A percentile compares a stretch with the other conserved stretches of the same genome.
Evolutionary conservation across 768 basidiomycete genomes (phyloP).

Genomic region (Xerocomellus intermedius): DNA sequence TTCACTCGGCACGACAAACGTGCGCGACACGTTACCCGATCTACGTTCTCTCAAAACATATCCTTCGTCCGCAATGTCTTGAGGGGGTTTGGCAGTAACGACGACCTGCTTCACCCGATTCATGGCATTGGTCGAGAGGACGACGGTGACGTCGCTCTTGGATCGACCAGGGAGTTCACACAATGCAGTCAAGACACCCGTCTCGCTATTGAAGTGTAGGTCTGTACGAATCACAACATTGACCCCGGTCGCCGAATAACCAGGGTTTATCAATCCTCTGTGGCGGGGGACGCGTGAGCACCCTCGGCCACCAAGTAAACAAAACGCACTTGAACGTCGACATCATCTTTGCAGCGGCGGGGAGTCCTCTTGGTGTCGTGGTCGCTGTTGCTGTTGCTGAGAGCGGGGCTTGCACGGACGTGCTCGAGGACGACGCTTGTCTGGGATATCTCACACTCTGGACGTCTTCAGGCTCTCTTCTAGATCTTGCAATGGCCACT

Average conservation of each 20-base stretch:
- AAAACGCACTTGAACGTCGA: slow-evolving; percentile 24
- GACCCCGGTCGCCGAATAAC: slow-evolving; percentile 15
- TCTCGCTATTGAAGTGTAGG: slow-evolving; percentile 52
- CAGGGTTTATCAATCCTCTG: slow-evolving; percentile 28
- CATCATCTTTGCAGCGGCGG: slow-evolving; percentile 4
- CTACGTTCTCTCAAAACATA: slow-evolving; percentile 55
- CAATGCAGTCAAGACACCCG: slow-evolving; percentile 52
- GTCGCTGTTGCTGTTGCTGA: neutral
- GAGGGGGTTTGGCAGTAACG: slow-evolving; percentile 48
- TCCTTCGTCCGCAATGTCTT: slow-evolving; percentile 38
- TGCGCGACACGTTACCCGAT: slow-evolving; percentile 49
- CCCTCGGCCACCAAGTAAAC: neutral
- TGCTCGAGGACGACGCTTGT: slow-evolving; percentile 14
- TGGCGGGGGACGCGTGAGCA: slow-evolving; percentile 12
- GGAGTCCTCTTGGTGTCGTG: slow-evolving; percentile 1
- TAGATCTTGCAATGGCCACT: slow-evolving; percentile 20
- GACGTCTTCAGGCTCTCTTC: slow-evolving; percentile 29
- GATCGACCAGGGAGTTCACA: slow-evolving; percentile 72
- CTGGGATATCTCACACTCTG: slow-evolving; percentile 31
- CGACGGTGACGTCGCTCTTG: slow-evolving; percentile 54
- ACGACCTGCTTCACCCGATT: slow-evolving; percentile 63
- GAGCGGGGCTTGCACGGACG: slow-evolving; percentile 8
- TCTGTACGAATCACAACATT: slow-evolving; percentile 59
- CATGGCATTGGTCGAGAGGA: slow-evolving; percentile 57
- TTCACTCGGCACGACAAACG: slow-evolving; percentile 52